Base-by-base conservation (phyloP, 2,329 filamentous ascomycete species). In the Fusarium armeniacum region DNA sequence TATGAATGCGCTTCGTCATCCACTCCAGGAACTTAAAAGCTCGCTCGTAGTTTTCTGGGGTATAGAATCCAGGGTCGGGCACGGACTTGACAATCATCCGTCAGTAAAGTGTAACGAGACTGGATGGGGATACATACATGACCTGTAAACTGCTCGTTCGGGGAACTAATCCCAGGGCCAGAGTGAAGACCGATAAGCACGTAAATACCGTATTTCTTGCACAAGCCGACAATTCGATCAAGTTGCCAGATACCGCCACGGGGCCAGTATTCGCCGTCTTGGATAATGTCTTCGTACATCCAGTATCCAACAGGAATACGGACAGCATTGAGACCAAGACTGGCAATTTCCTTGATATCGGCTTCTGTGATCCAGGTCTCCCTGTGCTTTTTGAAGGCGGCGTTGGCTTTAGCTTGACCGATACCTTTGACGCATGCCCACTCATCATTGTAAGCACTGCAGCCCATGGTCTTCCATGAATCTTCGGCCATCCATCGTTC, bases 1-100 rank as follows among this genome's bases (percentile, higher is more conserved):
- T 77, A 71, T 89, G 86, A 50, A 88, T 84, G 35, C 83, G 79
- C 28, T 82, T 81, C 2, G 86, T 83, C 76, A 90, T 84, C 83
- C 83, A 88, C 41, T 83, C 78, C 8, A 90, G 80, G 72, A 88
- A 89, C 49, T 81, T 75, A 57, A 82, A 75, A 0, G 85, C 86
- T 18, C 88, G 84, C 41, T 83, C 82, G 73, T 86, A 90, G 73
- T 90, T 81, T 70, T 84, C 84, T 35, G 83, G 78, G 12, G 81
- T 78, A 75, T 86, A 90, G 77, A 90, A 90, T 4, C 85, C 85
- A 0, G 86, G 72, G 0, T 67, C 15, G 1, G 45, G 30, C 0
- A 68, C 43, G 9, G 55, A 46, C 72, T 73, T 7, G 0, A 1
- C 6, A 2, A 0, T 6, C 0, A 3, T 67, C 4, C 58, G 41